A percentile compares a stretch with the other conserved stretches of the same genome.
These are phyloP conservation scores for Ophiostoma triangulosporum DNA, from an alignment of 2,329 filamentous ascomycete genomes.

Conservation along the genomic window DNA sequence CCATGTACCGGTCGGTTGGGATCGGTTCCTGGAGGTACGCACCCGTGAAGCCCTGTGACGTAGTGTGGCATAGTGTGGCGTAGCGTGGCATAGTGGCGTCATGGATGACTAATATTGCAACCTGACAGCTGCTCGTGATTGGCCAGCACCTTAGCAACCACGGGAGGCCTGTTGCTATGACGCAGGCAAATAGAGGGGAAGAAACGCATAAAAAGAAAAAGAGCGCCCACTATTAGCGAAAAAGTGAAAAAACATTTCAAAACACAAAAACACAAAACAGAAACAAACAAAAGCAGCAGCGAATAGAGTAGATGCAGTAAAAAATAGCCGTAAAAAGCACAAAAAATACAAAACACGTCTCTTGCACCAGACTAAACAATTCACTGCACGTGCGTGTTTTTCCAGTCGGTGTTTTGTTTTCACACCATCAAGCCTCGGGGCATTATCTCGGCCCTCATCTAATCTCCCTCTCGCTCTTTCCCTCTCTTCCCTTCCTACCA, in stretches of 20 bases:
- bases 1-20: too few species aligned
- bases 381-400: neutral
- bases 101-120: too few species aligned
- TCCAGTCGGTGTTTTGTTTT: neutral
- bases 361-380: neutral
- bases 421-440: neutral
- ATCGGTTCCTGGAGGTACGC: too few species aligned
- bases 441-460: neutral
- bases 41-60: too few species aligned
- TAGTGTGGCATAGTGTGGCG: neutral
- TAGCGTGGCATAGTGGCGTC: too few species aligned
- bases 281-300: neutral
- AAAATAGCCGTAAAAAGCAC: neutral
- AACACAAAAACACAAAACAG: neutral
- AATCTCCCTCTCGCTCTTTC: neutral
- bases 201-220: neutral
- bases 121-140: too few species aligned
- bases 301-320: neutral
- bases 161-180: slow-evolving; percentile 3
- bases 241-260: neutral
- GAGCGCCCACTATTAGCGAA: neutral
- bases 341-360: neutral
- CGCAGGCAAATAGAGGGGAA: slow-evolving; percentile 2
- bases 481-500: neutral
- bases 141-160: neutral